These are phyloP conservation scores for Orbilia javanica DNA, from an alignment of 2,329 filamentous ascomycete genomes.

Conservation along the genomic window DNA sequence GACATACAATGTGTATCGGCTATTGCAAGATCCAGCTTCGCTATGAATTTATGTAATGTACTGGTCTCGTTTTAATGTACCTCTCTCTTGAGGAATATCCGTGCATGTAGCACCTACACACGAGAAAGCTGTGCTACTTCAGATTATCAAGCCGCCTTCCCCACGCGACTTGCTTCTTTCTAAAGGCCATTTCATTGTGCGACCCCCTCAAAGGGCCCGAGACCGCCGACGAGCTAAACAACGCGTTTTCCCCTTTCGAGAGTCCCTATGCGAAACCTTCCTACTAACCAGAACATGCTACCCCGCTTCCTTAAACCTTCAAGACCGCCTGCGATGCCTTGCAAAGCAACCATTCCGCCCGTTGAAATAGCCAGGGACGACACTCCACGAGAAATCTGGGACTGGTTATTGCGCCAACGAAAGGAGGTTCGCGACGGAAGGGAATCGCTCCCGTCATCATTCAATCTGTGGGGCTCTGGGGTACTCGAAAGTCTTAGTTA, in stretches of 20 bases:
- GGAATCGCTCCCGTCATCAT: constrained; percentile 37
- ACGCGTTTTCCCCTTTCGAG: constrained; percentile 54
- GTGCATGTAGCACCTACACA: not conserved
- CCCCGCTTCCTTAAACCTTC: constrained; percentile 47
- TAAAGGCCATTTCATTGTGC: not conserved
- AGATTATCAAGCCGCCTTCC: constrained; percentile 3
- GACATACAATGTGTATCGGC: too few relatives aligned
- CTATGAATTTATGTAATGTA: too few relatives aligned
- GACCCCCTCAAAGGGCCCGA: constrained; percentile 1
- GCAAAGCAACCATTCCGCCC: constrained; percentile 43
- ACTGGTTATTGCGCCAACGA: constrained; percentile 51
- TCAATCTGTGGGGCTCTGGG: constrained; percentile 44
- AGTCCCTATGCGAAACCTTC: constrained; percentile 28
- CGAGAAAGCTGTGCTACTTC: too few relatives aligned
- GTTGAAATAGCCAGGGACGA: constrained; percentile 52
- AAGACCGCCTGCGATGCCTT: constrained; percentile 34
- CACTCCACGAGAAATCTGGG: constrained; percentile 47
- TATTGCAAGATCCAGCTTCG: too few relatives aligned
- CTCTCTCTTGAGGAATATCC: not conserved
- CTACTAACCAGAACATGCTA: constrained; percentile 23
- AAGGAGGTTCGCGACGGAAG: constrained; percentile 42
- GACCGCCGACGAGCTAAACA: constrained; percentile 25
- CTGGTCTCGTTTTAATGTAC: too few relatives aligned
- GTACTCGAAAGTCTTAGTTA: constrained; percentile 40
- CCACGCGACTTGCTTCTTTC: not conserved